A percentile compares a stretch with the other conserved stretches of the same genome.
Conservation (phyloP, 2,329 filamentous ascomycete genomes). For the Phialocephala subalpina region DNA sequence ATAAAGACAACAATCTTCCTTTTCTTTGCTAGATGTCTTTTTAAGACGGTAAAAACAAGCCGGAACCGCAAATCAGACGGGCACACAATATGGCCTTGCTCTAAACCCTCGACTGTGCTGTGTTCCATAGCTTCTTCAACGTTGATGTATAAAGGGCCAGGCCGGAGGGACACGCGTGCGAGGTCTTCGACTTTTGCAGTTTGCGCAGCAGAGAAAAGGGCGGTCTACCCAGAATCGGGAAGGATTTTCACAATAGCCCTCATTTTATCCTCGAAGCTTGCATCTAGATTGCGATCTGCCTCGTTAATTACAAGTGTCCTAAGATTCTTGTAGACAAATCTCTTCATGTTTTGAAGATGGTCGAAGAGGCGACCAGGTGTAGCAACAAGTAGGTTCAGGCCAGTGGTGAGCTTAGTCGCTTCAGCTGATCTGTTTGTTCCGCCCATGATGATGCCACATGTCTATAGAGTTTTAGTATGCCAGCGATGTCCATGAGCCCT, state of each 20-base stretch:
- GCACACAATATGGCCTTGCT: slow-evolving; percentile 95
- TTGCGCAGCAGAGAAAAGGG: slow-evolving; percentile 98
- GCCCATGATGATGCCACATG: slow-evolving; percentile 94
- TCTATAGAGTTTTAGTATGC: too few species aligned
- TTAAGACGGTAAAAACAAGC: slow-evolving; percentile 92
- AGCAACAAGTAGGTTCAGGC: slow-evolving; percentile 92
- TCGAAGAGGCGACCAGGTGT: slow-evolving; percentile 95
- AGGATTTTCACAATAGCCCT: slow-evolving; percentile 94
- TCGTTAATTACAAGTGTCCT: slow-evolving; percentile 95
- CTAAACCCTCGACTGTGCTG: slow-evolving; percentile 90
- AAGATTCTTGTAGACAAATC: slow-evolving; percentile 91
- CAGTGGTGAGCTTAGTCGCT: slow-evolving; percentile 91
- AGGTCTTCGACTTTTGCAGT: slow-evolving; percentile 98
- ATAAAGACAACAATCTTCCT: slow-evolving; percentile 97
- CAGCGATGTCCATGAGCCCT: too few species aligned
- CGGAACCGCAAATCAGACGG: slow-evolving; percentile 94
- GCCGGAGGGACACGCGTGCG: slow-evolving; percentile 89
- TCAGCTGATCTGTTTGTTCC: slow-evolving; percentile 91
- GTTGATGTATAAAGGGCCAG: slow-evolving; percentile 95
- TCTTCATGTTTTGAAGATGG: slow-evolving; percentile 90
- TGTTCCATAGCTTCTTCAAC: slow-evolving; percentile 90
- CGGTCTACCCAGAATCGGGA: slow-evolving; percentile 88
- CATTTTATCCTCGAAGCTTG: slow-evolving; percentile 99
- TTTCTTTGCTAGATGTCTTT: slow-evolving; percentile 88
- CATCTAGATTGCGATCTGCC: slow-evolving; percentile 94